These are phyloP conservation scores for Fusarium agapanthi DNA, from an alignment of 2,329 filamentous ascomycete species.

Conservation along the genomic window DNA sequence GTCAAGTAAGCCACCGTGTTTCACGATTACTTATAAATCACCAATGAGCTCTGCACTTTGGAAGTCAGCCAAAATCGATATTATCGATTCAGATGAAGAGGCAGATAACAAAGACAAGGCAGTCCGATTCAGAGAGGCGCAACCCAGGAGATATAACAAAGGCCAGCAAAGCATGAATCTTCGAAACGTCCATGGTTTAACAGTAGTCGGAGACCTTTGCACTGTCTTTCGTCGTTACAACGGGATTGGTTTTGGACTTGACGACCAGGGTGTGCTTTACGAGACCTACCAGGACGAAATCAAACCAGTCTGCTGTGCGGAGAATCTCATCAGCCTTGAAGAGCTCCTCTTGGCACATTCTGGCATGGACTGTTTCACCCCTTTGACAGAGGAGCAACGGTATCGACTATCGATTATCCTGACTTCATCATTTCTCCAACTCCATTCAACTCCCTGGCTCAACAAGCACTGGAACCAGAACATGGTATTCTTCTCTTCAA, in stretches of 20 bases:
- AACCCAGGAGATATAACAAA: accelerated
- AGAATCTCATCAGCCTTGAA: neutral
- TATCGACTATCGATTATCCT: neutral
- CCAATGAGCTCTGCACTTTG: neutral
- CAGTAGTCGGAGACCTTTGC: neutral
- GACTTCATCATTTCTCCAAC: neutral
- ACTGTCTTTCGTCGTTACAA: neutral
- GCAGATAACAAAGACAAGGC: accelerated
- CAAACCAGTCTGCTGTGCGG: neutral
- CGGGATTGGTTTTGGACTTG: neutral
- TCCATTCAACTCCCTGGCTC: neutral
- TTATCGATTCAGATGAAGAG: neutral
- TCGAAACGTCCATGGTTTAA: neutral
- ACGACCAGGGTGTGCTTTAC: neutral
- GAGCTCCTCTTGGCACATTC: neutral
- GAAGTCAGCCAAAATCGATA: neutral
- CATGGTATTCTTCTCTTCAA: neutral
- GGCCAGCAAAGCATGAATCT: neutral
- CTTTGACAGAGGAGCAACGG: neutral
- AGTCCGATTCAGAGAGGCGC: accelerated
- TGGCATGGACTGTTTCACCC: accelerated
- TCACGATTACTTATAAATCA: neutral
- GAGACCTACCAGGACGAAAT: neutral
- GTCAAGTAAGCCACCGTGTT: neutral
- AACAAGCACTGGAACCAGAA: neutral